Base-by-base conservation (phyloP, 352 stramenopile species). In the Hyaloperonospora arabidopsidis region DNA sequence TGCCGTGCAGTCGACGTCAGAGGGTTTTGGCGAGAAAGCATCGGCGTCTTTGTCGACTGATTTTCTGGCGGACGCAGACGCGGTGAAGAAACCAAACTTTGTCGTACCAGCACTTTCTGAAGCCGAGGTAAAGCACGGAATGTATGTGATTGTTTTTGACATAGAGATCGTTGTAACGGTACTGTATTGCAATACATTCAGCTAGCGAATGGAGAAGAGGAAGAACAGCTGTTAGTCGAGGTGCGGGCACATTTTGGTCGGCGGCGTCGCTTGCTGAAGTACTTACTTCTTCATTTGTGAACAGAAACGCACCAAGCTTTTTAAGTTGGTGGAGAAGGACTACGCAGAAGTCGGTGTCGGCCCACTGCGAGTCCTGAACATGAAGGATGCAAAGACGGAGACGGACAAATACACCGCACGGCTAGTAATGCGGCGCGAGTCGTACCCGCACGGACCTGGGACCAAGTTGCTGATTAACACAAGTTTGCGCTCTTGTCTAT, bases 351-450 rank as follows among this genome's bases (percentile, higher is more conserved):
- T 91, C 8, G 81, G 81, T 11, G 79, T 89, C 46, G 81, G 81
- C 3, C 81, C 81, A 32, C 60, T 89, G 63, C 68, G 81, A 23
- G 58, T 91, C 22, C 62, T 91, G 54, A 71, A 79, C 48, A 53
- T 67, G 5, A 72, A 74, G 49, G 61, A 78, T 38, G 60, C 64
- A 14, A 61, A 70, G 18, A 53, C 60, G n/a, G 63, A 71, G 10
- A 68, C 63, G 3, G 68, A 65, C 28, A 79, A 79, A 38, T 62
- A 65, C 8, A 82, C 62, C 29, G 73, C 70, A 25, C 79, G 81
- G 7, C 57, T 91, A 21, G 81, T 91, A 23, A 91, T 91, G 81
- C 76, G 81, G 19, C 79, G 81, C 28, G 81, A 91, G 65, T 88
- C 78, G 45, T 85, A 91, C 54, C 50, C 74, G 17, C 67, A 72